phyloP scores from a whole-genome alignment of 1,284 basidiomycete genomes.

The Agroathelia rolfsii region DNA sequence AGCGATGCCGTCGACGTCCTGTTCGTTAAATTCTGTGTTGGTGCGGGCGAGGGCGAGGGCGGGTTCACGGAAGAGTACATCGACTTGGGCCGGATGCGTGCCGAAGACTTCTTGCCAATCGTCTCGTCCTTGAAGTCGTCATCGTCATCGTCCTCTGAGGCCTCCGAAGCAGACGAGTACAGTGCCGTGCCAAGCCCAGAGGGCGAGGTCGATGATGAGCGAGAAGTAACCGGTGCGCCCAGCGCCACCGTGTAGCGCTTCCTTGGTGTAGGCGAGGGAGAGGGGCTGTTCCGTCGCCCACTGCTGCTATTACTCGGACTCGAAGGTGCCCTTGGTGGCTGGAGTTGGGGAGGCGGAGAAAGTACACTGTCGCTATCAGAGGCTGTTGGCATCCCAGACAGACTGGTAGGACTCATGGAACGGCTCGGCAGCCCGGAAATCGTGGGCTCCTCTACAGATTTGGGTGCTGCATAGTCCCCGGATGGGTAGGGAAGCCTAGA shows the following conservation, averaged over 20 bases:
- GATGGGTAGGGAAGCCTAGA: conserved; percentile 63
- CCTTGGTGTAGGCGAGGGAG: conserved; percentile 51
- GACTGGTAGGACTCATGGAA: conserved; percentile 18
- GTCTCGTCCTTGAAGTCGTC: conserved; percentile 44
- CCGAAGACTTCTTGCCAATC: conserved; percentile 58
- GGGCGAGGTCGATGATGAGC: conserved; percentile 12
- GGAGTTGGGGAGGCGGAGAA: conserved; percentile 22
- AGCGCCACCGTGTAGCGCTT: conserved; percentile 78
- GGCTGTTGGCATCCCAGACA: conserved; percentile 11
- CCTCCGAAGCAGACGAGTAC: conserved; percentile 31
- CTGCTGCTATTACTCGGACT: conserved; percentile 44
- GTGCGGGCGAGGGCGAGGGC: conserved; percentile 40
- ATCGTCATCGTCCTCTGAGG: conserved; percentile 21
- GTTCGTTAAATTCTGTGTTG: conserved; percentile 4
- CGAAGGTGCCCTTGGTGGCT: conserved; percentile 22
- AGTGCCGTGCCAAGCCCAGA: conserved; percentile 28
- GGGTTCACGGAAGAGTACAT: conserved; percentile 30
- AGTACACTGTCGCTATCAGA: conserved; percentile 15
- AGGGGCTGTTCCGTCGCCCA: too few species aligned
- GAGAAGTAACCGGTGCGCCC: conserved; percentile 47
- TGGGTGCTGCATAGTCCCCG: conserved; percentile 62
- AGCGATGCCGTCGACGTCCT: background rate
- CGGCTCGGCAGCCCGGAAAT: conserved; percentile 22
- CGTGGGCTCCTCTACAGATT: conserved; percentile 18
- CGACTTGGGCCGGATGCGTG: conserved; percentile 23